Base-by-base conservation (phyloP, 1,284 basidiomycete genomes). In the Rhodofomes roseus region DNA sequence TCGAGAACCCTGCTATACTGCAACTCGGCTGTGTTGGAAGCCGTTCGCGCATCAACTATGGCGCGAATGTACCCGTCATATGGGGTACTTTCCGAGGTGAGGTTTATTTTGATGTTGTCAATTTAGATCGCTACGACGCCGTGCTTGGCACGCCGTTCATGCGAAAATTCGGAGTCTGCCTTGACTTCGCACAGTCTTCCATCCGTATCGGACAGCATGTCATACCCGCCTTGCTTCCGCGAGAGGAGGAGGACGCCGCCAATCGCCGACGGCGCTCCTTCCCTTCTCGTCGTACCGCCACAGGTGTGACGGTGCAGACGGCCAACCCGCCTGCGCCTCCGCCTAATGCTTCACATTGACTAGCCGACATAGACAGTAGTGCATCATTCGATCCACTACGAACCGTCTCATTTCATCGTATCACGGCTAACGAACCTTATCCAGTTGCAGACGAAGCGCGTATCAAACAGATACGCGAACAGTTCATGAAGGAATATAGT, bases 131-230 rank as follows among this genome's bases (percentile, higher is more conserved):
- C 1, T 74, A 74, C 54, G 71, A 74, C 55, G 48, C 62, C 0
- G 63, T 75, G 1, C 55, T 74, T 2, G 71, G 72, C 1, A 70
- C 70, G 1, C 66, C 67, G n/a, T 74, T 71, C 59, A 65, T 73
- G 57, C 56, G 54, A 11, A 37, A 62, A 5, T 63, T 72, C 0
- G 41, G 41, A 20, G 41, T 43, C 2, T 20, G 61, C 4, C 55
- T 74, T 3, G 69, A 73, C 52, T 70, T 7, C 23, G 62, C 27
- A 44, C 9, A 2, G 61, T 66, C 41, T 23, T 27, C 4, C 37
- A 43, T 43, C 20, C 60, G 14, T 27, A 36, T 12, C 59, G 59
- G 41, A 43, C 3, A 43, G 1, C 18, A 41, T 11, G 18, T 44
- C 4, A 36, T 63, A 8, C 56, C 53, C 1, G 54, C 54, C 27